Conservation (phyloP, 805 yeast genomes). For the Suhomyces prunicola region DNA sequence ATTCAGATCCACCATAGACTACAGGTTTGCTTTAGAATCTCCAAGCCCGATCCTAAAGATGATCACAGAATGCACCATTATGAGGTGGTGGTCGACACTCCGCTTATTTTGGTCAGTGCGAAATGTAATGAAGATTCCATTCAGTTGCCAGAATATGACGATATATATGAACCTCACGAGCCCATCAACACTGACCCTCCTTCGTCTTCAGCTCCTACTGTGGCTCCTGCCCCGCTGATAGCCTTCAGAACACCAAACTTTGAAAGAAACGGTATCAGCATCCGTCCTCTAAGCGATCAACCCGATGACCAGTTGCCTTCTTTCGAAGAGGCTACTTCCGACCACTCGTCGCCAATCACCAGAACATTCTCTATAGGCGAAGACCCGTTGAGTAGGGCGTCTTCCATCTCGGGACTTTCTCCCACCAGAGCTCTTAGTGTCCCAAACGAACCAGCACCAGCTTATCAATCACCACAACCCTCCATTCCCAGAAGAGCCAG, state of each 20-base stretch:
- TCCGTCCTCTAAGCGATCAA: constrained; percentile 23
- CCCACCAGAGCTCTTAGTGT: background rate
- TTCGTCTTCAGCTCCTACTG: background rate
- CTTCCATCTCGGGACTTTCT: constrained; percentile 20
- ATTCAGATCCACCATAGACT: constrained; percentile 63
- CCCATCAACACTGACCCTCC: background rate
- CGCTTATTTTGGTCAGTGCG: constrained; percentile 48
- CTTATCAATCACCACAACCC: constrained; percentile 20
- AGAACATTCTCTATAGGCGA: constrained; percentile 39
- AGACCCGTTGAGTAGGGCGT: constrained; percentile 35
- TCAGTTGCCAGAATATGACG: constrained; percentile 41
- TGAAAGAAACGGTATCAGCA: constrained; percentile 29
- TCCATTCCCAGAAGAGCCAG: constrained; percentile 2
- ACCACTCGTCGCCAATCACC: constrained; percentile 31
- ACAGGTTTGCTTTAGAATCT: constrained; percentile 67
- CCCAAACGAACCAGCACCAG: constrained; percentile 32
- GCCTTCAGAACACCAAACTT: constrained; percentile 41
- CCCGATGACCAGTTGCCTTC: constrained; percentile 46
- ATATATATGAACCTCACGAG: constrained; percentile 9
- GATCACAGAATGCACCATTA: constrained; percentile 60
- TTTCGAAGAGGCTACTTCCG: constrained; percentile 64
- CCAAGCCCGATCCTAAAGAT: constrained; percentile 53
- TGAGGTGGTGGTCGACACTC: constrained; percentile 79
- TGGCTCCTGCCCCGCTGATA: constrained; percentile 8
- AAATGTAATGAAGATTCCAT: constrained; percentile 39